Evolutionary conservation across 306 rosid genomes (phyloP).

Genomic region (Cucurbita maxima): DNA sequence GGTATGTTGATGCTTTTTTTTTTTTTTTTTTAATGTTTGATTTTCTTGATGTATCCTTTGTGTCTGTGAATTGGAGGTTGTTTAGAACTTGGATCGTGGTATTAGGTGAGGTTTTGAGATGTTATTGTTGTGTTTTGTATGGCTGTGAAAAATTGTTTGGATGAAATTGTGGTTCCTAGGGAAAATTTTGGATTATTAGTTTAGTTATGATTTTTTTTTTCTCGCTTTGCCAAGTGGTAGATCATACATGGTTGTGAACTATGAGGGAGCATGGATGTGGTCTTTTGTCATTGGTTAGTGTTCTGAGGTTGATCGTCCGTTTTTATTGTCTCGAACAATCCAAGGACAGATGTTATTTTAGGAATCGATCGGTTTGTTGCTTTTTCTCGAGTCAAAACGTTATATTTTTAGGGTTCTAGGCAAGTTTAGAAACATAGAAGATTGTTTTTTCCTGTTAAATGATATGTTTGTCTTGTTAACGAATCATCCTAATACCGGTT

Average conservation of each 20-base stretch:
- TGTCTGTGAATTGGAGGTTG: not conserved
- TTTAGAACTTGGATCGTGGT: not conserved
- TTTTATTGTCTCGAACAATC: not conserved
- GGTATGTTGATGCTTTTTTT: slow-evolving; percentile 31
- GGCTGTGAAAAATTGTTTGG: not conserved
- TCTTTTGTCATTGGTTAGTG: not conserved
- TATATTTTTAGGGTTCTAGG: not conserved
- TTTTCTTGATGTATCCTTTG: not conserved
- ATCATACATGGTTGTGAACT: not conserved
- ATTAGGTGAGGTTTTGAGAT: not conserved
- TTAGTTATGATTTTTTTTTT: not conserved
- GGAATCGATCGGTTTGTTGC: not conserved
- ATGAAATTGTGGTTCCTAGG: not conserved
- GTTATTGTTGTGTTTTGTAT: not conserved
- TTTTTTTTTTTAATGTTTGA: not conserved
- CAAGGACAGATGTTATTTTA: not conserved
- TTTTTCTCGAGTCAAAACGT: not conserved
- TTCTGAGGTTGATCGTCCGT: not conserved
- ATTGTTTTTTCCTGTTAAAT: not conserved
- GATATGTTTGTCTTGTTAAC: not conserved
- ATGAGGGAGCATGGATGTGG: not conserved
- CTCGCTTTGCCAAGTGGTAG: not conserved
- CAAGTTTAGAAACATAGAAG: not conserved
- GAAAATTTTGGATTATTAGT: not conserved
- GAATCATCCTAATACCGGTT: not conserved